These are phyloP conservation scores for Moesziomyces sp. DNA, from an alignment of 1,284 basidiomycete genomes.

Conservation along the genomic window DNA sequence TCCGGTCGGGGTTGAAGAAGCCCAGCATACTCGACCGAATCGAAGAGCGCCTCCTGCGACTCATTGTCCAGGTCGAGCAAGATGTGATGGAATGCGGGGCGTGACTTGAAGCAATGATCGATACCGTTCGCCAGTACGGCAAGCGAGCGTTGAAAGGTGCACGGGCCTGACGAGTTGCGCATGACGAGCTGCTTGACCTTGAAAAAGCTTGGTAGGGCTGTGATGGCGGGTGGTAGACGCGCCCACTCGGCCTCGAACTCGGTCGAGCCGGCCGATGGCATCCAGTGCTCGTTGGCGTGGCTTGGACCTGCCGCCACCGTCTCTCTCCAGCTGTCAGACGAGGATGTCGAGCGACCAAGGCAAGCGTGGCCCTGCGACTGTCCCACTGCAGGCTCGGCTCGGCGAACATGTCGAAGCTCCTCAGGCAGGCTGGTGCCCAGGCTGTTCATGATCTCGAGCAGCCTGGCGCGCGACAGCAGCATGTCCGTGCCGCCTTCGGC, in stretches of 20 bases:
- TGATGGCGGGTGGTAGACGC: constrained; percentile 22
- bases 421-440: constrained; percentile 14
- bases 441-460: constrained; percentile 12
- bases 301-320: constrained; percentile 16
- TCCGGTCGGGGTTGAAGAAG: constrained; percentile 5
- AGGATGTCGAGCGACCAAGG: not conserved
- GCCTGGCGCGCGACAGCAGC: constrained; percentile 11
- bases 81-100: constrained; percentile 22
- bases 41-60: not conserved
- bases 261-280: not conserved
- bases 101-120: constrained; percentile 26
- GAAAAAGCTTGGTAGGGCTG: constrained; percentile 12
- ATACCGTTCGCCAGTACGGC: constrained; percentile 23
- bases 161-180: constrained; percentile 9
- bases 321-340: not conserved
- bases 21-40: constrained; percentile 6
- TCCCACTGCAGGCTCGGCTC: constrained; percentile 3
- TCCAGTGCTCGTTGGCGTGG: constrained; percentile 1
- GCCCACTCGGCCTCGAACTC: constrained; percentile 33
- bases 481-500: constrained; percentile 12
- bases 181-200: constrained; percentile 22
- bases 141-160: constrained; percentile 13
- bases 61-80: constrained; percentile 19
- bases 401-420: constrained; percentile 15
- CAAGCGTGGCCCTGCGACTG: not conserved